Evolutionary conservation across 1,284 basidiomycete species (phyloP).

Genomic region (Phylloporus gajari): DNA sequence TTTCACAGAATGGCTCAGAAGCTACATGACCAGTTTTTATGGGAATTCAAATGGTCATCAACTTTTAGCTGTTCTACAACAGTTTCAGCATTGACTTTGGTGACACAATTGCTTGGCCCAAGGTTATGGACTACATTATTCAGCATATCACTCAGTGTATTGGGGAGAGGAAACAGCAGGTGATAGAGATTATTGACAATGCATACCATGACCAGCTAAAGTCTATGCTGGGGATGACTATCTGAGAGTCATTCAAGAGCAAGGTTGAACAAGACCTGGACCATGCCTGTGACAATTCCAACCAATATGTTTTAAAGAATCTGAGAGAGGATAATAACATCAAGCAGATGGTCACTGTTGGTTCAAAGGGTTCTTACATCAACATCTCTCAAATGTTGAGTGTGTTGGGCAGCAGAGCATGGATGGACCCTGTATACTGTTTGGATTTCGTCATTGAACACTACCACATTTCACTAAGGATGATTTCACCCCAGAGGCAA

Average conservation of each 20-base stretch:
- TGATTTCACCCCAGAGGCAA: conserved; percentile 98
- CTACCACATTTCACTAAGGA: conserved; percentile 99
- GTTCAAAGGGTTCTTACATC: conserved; percentile 98
- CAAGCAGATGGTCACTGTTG: conserved; percentile 99
- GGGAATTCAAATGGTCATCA: conserved; percentile 94
- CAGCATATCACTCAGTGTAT: too few species aligned
- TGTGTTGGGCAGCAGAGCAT: conserved; percentile 99
- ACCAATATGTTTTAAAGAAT: conserved; percentile 82
- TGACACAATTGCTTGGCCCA: conserved; percentile 94
- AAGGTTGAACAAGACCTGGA: conserved; percentile 68
- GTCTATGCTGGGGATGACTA: conserved; percentile 96
- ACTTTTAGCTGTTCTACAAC: conserved; percentile 99
- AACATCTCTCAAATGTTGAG: conserved; percentile 99
- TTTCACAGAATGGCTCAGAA: conserved; percentile 97
- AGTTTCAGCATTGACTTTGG: conserved; percentile 99
- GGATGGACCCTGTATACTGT: conserved; percentile 97
- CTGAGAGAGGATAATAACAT: conserved; percentile 99
- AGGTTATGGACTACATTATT: conserved; percentile 89
- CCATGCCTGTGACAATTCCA: too few species aligned
- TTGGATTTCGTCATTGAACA: conserved; percentile 96
- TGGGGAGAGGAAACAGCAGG: conserved; percentile 81
- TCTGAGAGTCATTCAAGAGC: conserved; percentile 98
- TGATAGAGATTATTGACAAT: conserved; percentile 62
- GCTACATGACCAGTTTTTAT: conserved; percentile 94
- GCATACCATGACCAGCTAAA: conserved; percentile 88